Base-by-base conservation (phyloP, 1,139 yeast species). In the Zygoascus meyerae region DNA sequence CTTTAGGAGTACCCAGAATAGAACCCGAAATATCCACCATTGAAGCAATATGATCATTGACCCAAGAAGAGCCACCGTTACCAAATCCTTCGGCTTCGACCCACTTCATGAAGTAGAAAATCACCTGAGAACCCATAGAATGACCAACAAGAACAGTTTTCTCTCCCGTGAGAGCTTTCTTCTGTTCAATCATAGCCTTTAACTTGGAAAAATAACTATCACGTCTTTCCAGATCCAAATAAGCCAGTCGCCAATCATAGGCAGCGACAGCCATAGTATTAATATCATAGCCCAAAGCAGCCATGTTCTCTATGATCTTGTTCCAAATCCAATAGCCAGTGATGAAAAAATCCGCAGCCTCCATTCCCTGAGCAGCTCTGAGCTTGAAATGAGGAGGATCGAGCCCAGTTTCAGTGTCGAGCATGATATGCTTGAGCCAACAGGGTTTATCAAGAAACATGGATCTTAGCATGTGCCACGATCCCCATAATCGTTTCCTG, bases 261-360 rank as follows among this genome's bases (percentile, higher is more conserved):
- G 96, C 76, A 0, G 97, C 98, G 48, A 90, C 81, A 30, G 76
- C 63, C 97, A 92, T 89, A 59, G 78, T 86, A 57, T 87, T 83
- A 2, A 96, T 92, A 40, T 87, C 95, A 65, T 92, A 92, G 0
- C 97, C 97, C 53, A 94, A 77, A 1, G 87, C 97, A 1, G 96
- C 95, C 55, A 94, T 71, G 59, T 94, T 94, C 63, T 92, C 96
- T 14, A 92, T 71, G 47, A 92, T 79, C 63, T 94, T 92, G 64
- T 87, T 87, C 98, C 98, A 92, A 58, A 92, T 86, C 98, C 98
- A 92, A 66, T 92, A 92, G 0, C 98, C 98, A 3, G 97, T 87
- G 65, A 92, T 81, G 62, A 92, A 92, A 66, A 89, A 92, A 67
- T 92, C 98, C 0, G 96, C 94, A 1, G 97, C 95, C 58, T 92